Conservation (phyloP, 2,329 filamentous ascomycete species). For the Sporothrix pseudoabietina region DNA sequence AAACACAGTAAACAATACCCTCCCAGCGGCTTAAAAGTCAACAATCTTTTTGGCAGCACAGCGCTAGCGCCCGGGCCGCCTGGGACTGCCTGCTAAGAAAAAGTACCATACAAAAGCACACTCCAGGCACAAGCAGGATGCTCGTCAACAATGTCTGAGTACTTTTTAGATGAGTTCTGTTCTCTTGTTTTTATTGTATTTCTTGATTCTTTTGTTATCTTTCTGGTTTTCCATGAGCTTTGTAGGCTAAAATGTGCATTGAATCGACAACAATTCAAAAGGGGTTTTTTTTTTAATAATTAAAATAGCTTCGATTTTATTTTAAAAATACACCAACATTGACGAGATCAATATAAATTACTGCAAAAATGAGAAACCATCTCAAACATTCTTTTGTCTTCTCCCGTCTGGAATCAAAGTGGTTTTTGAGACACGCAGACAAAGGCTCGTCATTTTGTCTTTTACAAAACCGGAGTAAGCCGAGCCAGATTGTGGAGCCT, state of each 20-base stretch:
- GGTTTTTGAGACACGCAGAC: background rate
- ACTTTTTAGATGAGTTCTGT: too few relatives aligned
- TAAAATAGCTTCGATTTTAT: too few relatives aligned
- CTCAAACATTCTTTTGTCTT: background rate
- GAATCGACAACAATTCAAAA: too few relatives aligned
- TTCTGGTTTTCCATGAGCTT: too few relatives aligned
- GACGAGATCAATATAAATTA: background rate
- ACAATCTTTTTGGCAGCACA: background rate
- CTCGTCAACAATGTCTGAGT: too few relatives aligned
- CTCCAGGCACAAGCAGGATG: too few relatives aligned
- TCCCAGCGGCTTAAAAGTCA: background rate
- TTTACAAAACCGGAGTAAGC: background rate
- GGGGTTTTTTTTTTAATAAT: too few relatives aligned
- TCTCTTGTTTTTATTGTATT: too few relatives aligned
- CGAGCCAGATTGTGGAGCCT: background rate
- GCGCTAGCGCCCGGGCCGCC: background rate
- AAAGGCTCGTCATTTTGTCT: background rate
- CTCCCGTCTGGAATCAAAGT: background rate
- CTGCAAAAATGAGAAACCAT: too few relatives aligned
- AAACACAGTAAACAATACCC: conserved; percentile 21
- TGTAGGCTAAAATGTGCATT: too few relatives aligned
- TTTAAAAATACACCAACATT: background rate
- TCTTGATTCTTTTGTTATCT: too few relatives aligned
- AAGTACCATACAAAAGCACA: background rate
- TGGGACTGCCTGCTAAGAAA: background rate